A percentile compares a stretch with the other conserved stretches of the same genome.
Conservation (phyloP, 495 filamentous ascomycete genomes). For the Neurospora sp. region DNA sequence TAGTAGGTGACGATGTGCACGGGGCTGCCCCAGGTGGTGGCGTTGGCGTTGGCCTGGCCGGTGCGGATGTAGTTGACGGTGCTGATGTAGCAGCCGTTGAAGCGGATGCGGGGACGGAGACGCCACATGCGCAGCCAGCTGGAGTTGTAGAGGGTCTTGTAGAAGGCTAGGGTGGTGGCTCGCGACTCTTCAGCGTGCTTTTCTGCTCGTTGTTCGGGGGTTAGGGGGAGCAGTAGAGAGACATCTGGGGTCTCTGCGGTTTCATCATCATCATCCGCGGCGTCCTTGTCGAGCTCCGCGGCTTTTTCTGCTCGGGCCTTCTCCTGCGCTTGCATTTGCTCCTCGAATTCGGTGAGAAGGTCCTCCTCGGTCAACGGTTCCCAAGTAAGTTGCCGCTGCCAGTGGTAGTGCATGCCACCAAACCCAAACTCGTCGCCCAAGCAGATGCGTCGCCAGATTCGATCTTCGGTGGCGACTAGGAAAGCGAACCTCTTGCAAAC, state of each 20-base stretch:
- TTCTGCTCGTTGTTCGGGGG: conserved; percentile 16
- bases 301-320: background rate
- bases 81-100: conserved; percentile 89
- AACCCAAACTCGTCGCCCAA: conserved; percentile 64
- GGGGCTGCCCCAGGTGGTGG: conserved; percentile 63
- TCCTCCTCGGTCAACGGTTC: conserved; percentile 37
- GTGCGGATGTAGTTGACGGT: conserved; percentile 90
- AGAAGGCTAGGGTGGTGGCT: conserved; percentile 28
- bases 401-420: conserved; percentile 75
- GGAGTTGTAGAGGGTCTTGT: conserved; percentile 30
- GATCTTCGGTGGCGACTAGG: conserved; percentile 72
- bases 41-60: conserved; percentile 50
- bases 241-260: conserved; percentile 5
- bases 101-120: conserved; percentile 73
- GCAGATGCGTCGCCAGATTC: conserved; percentile 79
- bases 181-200: conserved; percentile 20
- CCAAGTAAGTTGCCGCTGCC: conserved; percentile 53
- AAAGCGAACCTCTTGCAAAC: conserved; percentile 86
- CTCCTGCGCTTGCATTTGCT: background rate
- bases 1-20: conserved; percentile 97
- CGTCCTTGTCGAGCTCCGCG: conserved; percentile 3
- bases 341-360: conserved; percentile 16
- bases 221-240: conserved; percentile 7
- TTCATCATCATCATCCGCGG: background rate
- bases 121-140: conserved; percentile 66